These are phyloP conservation scores for Rhodotorula diobovata DNA, from an alignment of 768 basidiomycete species.

Conservation along the genomic window DNA sequence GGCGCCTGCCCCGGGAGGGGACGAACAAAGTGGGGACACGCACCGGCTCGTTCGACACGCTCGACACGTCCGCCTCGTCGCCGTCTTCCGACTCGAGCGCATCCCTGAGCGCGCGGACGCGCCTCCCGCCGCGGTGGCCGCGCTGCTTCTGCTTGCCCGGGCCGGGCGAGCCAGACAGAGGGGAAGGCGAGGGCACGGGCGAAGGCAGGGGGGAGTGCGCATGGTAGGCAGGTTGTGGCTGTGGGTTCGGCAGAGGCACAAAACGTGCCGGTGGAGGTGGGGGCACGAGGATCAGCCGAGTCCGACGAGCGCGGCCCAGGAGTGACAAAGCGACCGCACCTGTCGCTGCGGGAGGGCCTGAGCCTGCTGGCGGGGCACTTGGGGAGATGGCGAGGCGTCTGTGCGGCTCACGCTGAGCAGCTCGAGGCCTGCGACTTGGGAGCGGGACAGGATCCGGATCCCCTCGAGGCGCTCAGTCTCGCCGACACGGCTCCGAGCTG, in stretches of 20 bases:
- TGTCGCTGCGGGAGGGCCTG: not conserved
- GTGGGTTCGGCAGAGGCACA: not conserved
- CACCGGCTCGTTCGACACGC: not conserved
- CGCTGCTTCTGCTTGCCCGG: not conserved
- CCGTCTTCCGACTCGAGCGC: slow-evolving; percentile 5
- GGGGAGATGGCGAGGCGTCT: too few relatives aligned
- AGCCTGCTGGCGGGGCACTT: not conserved
- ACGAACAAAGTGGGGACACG: not conserved
- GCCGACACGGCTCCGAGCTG: not conserved
- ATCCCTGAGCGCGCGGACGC: not conserved
- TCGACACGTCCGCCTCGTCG: slow-evolving; percentile 7
- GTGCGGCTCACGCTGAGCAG: slow-evolving; percentile 7
- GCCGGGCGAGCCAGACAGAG: slow-evolving; percentile 10
- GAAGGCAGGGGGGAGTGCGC: not conserved
- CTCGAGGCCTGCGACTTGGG: slow-evolving; percentile 27
- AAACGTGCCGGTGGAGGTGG: not conserved
- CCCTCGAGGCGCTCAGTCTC: not conserved
- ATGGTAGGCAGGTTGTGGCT: not conserved
- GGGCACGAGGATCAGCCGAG: not conserved
- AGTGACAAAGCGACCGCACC: not conserved
- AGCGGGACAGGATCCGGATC: not conserved
- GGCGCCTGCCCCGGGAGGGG: too few relatives aligned
- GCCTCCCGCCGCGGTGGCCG: not conserved
- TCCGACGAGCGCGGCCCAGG: too few relatives aligned
- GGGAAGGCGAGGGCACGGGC: slow-evolving; percentile 2